Evolutionary conservation across 495 filamentous ascomycete species (phyloP).

Genomic region (Annulohypoxylon nitens): DNA sequence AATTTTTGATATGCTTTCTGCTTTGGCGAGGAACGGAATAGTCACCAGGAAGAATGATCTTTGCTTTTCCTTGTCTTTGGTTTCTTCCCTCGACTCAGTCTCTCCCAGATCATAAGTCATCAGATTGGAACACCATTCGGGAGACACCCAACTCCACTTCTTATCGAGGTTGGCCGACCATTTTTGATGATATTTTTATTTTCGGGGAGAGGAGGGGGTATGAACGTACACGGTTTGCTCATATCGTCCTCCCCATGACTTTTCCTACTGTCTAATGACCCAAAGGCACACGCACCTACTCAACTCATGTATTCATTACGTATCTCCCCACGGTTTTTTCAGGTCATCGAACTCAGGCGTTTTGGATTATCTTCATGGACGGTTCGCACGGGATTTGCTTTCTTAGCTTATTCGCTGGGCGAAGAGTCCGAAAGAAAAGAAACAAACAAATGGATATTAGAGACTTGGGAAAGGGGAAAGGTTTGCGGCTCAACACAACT

Average conservation of each 20-base stretch:
- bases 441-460: slow-evolving; percentile 35
- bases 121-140: slow-evolving; percentile 65
- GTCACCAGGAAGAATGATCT: slow-evolving; percentile 36
- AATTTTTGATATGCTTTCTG: slow-evolving; percentile 23
- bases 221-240: slow-evolving; percentile 53
- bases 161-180: slow-evolving; percentile 64
- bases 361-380: slow-evolving; percentile 50
- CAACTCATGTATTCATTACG: slow-evolving; percentile 44
- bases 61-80: slow-evolving; percentile 51
- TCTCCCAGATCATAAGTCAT: slow-evolving; percentile 56
- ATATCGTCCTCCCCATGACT: slow-evolving; percentile 45
- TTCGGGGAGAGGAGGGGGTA: slow-evolving; percentile 54
- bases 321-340: slow-evolving; percentile 30
- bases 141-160: slow-evolving; percentile 63
- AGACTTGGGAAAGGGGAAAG: slow-evolving; percentile 41
- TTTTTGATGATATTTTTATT: slow-evolving; percentile 56
- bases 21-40: slow-evolving; percentile 44
- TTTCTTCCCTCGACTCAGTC: slow-evolving; percentile 54
- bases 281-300: slow-evolving; percentile 39
- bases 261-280: slow-evolving; percentile 50
- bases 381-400: slow-evolving; percentile 32
- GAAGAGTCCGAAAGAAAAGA: slow-evolving; percentile 42
- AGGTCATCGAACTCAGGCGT: slow-evolving; percentile 43
- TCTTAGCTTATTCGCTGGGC: slow-evolving; percentile 46
- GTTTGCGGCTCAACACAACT: slow-evolving; percentile 43